A percentile compares a stretch with the other conserved stretches of the same genome.
These are phyloP conservation scores for Suillus spraguei DNA, from an alignment of 768 basidiomycete species.

Conservation along the genomic window DNA sequence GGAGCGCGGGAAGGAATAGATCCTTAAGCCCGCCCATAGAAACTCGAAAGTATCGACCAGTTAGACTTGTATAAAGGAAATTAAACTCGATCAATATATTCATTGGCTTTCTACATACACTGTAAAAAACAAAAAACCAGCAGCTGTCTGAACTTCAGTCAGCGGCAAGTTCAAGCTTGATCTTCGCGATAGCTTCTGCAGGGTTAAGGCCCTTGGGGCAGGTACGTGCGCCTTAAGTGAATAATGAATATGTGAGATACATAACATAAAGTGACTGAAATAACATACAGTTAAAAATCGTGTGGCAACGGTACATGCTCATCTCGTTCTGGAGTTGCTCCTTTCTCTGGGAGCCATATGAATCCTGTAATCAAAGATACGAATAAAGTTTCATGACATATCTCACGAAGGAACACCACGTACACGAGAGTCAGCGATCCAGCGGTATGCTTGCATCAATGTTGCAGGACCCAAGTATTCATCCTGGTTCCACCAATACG, in stretches of 20 bases:
- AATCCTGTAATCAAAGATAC: conserved; percentile 52
- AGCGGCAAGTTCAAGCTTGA: conserved; percentile 80
- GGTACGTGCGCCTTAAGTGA: conserved; percentile 73
- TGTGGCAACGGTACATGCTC: conserved; percentile 97
- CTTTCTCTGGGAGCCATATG: conserved; percentile 77
- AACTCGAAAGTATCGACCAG: too few species aligned
- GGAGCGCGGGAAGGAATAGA: too few species aligned
- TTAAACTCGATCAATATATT: too few species aligned
- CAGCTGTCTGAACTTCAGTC: background rate
- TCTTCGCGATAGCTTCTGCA: conserved; percentile 88
- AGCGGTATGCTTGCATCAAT: conserved; percentile 94
- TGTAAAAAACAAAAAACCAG: background rate
- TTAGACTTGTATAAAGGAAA: too few species aligned
- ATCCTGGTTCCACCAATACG: conserved; percentile 99
- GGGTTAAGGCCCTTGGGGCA: conserved; percentile 98
- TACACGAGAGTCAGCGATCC: conserved; percentile 97
- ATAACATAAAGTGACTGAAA: background rate
- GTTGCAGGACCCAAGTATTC: conserved; percentile 98
- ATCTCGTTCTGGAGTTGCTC: conserved; percentile 94
- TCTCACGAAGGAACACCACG: conserved; percentile 27
- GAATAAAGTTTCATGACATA: background rate
- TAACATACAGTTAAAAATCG: conserved; percentile 92
- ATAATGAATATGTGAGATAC: background rate
- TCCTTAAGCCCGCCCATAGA: too few species aligned
- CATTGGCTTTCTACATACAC: background rate